A percentile compares a stretch with the other conserved stretches of the same genome.
phyloP scores from a whole-genome alignment of 345 rosid genomes.

The Rhodomyrtus tomentosa region DNA sequence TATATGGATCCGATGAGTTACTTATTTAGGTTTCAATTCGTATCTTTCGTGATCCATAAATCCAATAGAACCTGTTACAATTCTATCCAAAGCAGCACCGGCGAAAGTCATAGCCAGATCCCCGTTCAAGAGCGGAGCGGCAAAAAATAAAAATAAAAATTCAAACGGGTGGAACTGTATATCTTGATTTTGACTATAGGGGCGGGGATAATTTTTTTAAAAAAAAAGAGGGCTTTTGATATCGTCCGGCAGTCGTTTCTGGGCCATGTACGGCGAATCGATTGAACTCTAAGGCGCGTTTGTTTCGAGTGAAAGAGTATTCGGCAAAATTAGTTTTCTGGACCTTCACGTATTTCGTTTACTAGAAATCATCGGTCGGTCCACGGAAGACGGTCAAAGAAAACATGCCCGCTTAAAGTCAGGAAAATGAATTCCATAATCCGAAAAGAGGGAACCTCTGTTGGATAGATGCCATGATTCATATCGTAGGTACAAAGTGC shows the following conservation, averaged over 20 bases:
- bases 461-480: no score
- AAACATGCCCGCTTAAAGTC: no score
- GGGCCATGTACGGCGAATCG: neutral
- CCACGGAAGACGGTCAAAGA: no score
- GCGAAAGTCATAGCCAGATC: neutral
- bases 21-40: neutral
- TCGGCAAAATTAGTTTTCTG: accelerated
- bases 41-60: neutral
- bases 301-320: neutral
- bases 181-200: neutral
- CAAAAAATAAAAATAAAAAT: no score
- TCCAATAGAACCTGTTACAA: neutral
- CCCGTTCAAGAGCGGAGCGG: neutral
- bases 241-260: neutral
- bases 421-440: no score
- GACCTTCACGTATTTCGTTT: accelerated
- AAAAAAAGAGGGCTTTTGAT: neutral
- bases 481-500: no score
- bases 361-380: no score
- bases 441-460: no score
- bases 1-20: neutral
- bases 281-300: neutral
- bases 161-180: neutral
- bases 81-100: no score
- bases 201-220: neutral